Evolutionary conservation across 345 rosid genomes (phyloP).

Genomic region (Abelmoschus esculentus): DNA sequence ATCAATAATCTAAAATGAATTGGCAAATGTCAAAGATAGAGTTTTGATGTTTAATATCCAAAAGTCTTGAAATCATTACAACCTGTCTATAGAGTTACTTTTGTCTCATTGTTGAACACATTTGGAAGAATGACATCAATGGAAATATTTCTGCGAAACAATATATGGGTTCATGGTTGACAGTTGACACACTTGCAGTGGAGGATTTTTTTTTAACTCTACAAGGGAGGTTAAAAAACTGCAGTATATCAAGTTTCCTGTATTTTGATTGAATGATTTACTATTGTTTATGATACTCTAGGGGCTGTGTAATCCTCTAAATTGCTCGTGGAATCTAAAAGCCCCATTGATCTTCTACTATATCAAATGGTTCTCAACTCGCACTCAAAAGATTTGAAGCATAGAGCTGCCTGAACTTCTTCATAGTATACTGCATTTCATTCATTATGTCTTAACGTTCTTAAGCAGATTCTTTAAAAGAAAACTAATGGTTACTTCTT

Average conservation of each 20-base stretch:
- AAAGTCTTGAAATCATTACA: background rate
- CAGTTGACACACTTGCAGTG: background rate
- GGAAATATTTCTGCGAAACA: background rate
- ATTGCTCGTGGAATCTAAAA: background rate
- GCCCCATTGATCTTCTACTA: background rate
- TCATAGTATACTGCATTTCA: background rate
- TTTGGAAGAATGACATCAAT: constrained; percentile 1
- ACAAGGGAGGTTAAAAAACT: background rate
- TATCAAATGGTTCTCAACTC: background rate
- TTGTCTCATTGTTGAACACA: background rate
- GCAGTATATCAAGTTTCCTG: background rate
- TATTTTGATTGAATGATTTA: background rate
- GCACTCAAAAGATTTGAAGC: background rate
- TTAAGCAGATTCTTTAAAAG: background rate
- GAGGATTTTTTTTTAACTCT: too few species aligned
- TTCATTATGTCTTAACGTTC: background rate
- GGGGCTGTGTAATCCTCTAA: background rate
- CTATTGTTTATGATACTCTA: background rate
- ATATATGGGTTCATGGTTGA: background rate
- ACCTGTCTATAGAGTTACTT: background rate
- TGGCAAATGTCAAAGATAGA: background rate
- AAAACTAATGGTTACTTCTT: background rate
- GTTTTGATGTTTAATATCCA: background rate
- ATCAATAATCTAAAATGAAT: background rate
- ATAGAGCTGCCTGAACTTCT: background rate